Evolutionary conservation across 257 asterid genomes (phyloP).

Genomic region (Apocynum venetum): DNA sequence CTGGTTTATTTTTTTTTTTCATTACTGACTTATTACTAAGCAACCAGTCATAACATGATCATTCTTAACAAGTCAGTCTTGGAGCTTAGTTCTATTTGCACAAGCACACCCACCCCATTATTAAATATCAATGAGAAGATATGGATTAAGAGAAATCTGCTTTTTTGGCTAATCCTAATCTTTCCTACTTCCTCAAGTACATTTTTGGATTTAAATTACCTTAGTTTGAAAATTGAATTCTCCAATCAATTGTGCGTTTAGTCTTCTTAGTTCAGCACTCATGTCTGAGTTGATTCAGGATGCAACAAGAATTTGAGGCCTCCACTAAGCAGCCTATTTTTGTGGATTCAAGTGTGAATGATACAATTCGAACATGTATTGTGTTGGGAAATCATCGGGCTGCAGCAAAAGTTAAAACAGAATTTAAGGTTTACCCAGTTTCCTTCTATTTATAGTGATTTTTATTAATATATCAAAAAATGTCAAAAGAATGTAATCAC

Average conservation of each 20-base stretch:
- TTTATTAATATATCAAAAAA: not conserved
- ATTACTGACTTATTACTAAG: not conserved
- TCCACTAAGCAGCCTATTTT: constrained; percentile 86
- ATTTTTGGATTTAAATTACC: not conserved
- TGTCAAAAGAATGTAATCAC: not conserved
- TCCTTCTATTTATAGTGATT: not conserved
- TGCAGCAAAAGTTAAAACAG: constrained; percentile 73
- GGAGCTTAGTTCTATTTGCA: not conserved
- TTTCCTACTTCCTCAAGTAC: not conserved
- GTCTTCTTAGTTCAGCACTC: not conserved
- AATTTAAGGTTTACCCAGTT: constrained; percentile 63
- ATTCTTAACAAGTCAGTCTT: too few relatives aligned
- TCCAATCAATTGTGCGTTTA: not conserved
- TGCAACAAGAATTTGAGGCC: constrained; percentile 81
- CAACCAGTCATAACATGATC: not conserved
- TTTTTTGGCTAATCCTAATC: not conserved
- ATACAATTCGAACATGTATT: constrained; percentile 93
- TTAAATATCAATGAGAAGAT: not conserved
- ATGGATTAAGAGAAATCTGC: not conserved
- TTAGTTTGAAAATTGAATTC: not conserved
- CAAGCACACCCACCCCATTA: not conserved
- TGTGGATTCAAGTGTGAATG: constrained; percentile 93
- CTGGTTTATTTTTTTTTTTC: not conserved
- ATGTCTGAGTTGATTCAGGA: constrained; percentile 31
- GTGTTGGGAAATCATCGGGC: constrained; percentile 85